phyloP scores from a whole-genome alignment of 805 yeast genomes.

The Yarrowia sp. region DNA sequence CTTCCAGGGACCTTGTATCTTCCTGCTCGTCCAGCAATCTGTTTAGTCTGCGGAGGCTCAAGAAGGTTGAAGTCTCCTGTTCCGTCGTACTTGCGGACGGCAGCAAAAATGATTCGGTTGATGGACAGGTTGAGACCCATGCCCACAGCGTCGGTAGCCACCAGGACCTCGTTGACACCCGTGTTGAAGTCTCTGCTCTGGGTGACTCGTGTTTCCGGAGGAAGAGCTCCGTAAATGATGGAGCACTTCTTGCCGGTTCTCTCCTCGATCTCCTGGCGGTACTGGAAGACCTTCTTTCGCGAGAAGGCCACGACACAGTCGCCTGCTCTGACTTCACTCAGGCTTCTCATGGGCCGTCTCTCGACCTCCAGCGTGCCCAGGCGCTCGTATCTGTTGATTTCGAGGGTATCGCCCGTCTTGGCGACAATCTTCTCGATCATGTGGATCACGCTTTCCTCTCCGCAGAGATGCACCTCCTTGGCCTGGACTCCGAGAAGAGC shows the following conservation, averaged over 20 bases:
- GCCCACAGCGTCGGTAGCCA: constrained; percentile 96
- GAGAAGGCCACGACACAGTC: constrained; percentile 91
- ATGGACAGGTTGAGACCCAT: constrained; percentile 93
- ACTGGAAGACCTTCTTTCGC: constrained; percentile 64
- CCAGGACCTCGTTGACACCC: constrained; percentile 77
- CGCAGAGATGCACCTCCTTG: constrained; percentile 85
- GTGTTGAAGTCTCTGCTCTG: constrained; percentile 78
- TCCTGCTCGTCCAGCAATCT: constrained; percentile 97
- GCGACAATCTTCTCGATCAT: constrained; percentile 56
- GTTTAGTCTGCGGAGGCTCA: constrained; percentile 66
- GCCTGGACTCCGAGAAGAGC: constrained; percentile 86
- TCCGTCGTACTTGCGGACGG: constrained; percentile 48
- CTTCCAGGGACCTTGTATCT: constrained; percentile 50
- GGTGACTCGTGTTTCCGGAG: constrained; percentile 87
- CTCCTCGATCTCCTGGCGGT: constrained; percentile 67
- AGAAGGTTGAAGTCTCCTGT: constrained; percentile 47
- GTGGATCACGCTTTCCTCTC: constrained; percentile 82
- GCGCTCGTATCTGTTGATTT: constrained; percentile 68
- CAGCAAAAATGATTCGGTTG: constrained; percentile 71
- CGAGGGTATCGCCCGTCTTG: constrained; percentile 77
- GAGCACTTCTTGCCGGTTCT: constrained; percentile 66
- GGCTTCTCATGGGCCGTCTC: background rate
- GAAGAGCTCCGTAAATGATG: constrained; percentile 90
- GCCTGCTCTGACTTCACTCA: constrained; percentile 52
- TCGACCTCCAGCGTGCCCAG: constrained; percentile 43